Evolutionary conservation across 148 eudicot species (phyloP), one percentile per base, ranked within the genome.

Genomic region (Fallopia convolvulus): DNA sequence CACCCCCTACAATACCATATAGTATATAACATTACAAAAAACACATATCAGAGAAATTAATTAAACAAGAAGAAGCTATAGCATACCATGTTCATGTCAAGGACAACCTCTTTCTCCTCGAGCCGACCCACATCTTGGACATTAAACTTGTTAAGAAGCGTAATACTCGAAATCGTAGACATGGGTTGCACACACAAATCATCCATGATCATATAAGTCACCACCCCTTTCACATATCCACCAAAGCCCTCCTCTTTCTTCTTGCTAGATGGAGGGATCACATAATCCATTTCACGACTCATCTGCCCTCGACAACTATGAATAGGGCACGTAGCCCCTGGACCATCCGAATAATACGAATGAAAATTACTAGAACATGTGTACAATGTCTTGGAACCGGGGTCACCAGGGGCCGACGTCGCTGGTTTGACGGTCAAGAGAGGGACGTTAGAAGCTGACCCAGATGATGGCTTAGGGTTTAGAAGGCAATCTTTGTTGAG

Each of bases 121-220:
- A 75, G 61, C 3, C 13, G 8, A 26, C 42, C 21, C 8, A 75
- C 18, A 5, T 50, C 63, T 14, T 75, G 33, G 8, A 75, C 23
- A 48, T 30, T 52, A 17, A 32, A 75, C 61, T 52, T 75, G 61
- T 26, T 75, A 1, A 75, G 63, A 2, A 75, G 13, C 5, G 40
- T 5, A 52, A 52, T 52, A 8, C 39, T 33, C 3, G 56, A 23
- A 4, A 75, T 52, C n/a, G 42, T 47, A 21, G 77, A 75, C 60
- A 75, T 75, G 11, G 77, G 77, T 23, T 75, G 14, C 23, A 75
- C 77, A 21, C 10, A 20, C 77, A 75, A 30, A 14, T 75, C 77
- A 17, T 75, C 77, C 36, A 26, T 75, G 5, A 75, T 52, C 77
- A 75, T 75, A 11, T 52, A 75, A 15, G 60, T 68, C 9, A 68